Conservation (phyloP, 768 basidiomycete species). For the Russula virescens region DNA sequence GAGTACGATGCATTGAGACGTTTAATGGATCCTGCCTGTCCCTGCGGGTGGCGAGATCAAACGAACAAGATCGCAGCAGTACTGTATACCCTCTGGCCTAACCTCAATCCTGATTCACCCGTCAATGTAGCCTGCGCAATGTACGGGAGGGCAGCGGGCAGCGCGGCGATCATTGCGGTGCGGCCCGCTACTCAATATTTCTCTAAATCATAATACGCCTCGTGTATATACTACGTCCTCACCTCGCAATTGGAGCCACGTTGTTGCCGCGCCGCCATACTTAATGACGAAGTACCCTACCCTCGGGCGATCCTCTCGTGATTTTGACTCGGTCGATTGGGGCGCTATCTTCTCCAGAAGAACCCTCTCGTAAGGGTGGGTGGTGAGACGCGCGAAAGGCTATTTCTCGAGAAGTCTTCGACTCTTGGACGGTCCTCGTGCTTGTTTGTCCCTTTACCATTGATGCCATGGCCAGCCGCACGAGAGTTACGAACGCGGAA, state of each 20-base stretch:
- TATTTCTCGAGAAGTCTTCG: neutral
- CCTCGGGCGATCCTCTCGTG: constrained; percentile 14
- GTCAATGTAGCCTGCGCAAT: neutral
- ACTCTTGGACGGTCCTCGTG: constrained; percentile 1
- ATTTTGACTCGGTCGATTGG: neutral
- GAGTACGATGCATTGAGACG: neutral
- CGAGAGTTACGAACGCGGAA: neutral
- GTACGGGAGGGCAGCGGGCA: constrained; percentile 5
- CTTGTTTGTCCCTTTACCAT: neutral
- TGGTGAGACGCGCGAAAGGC: neutral
- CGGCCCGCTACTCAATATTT: neutral
- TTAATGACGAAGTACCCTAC: neutral
- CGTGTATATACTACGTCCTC: constrained; percentile 3
- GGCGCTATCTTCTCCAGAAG: neutral
- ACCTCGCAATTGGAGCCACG: neutral
- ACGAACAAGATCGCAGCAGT: neutral
- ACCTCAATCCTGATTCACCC: neutral
- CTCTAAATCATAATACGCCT: neutral
- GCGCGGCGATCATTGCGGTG: neutral
- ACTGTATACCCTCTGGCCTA: neutral
- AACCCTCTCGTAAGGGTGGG: neutral
- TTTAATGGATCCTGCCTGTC: neutral
- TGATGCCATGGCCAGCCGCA: neutral
- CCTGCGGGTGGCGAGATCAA: neutral
- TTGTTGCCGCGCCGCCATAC: constrained; percentile 4